Evolutionary conservation across 2,329 filamentous ascomycete species (phyloP).

Genomic region (Neofusicoccum parvum): DNA sequence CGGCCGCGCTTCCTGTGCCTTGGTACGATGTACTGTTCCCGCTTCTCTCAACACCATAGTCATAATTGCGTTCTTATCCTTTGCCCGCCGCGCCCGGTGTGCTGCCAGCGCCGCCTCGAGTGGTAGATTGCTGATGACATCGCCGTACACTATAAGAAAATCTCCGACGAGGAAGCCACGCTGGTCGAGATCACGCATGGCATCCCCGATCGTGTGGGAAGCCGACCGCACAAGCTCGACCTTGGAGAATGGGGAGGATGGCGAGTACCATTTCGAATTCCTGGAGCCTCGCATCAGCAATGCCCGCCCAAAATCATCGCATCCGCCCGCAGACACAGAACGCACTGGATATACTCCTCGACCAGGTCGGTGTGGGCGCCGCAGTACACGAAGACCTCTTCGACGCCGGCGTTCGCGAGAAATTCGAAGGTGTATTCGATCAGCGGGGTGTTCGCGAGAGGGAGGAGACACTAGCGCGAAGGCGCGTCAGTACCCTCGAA

Average conservation of each 20-base stretch:
- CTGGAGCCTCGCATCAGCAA: slow-evolving; percentile 32
- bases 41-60: slow-evolving; percentile 86
- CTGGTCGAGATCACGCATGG: slow-evolving; percentile 89
- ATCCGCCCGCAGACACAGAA: slow-evolving; percentile 22
- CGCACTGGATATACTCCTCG: slow-evolving; percentile 76
- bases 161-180: slow-evolving; percentile 84
- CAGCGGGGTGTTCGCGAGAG: slow-evolving; percentile 87
- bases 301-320: not conserved
- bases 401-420: slow-evolving; percentile 90
- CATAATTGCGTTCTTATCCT: slow-evolving; percentile 96
- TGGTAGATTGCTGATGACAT: slow-evolving; percentile 85
- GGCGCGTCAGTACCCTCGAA: slow-evolving; percentile 27
- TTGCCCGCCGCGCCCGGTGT: slow-evolving; percentile 77
- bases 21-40: slow-evolving; percentile 74
- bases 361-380: slow-evolving; percentile 84
- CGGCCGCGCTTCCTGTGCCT: slow-evolving; percentile 72
- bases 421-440: slow-evolving; percentile 99
- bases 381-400: slow-evolving; percentile 91
- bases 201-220: slow-evolving; percentile 86
- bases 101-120: slow-evolving; percentile 77
- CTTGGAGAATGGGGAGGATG: slow-evolving; percentile 77
- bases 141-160: slow-evolving; percentile 90
- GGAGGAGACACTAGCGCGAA: slow-evolving; percentile 74
- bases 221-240: slow-evolving; percentile 86
- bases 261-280: slow-evolving; percentile 71